Percentiles rank a stretch among this genome's conserved stretches.
phyloP scores from a whole-genome alignment of 2,329 filamentous ascomycete genomes.

The Microascus cirrosus region DNA sequence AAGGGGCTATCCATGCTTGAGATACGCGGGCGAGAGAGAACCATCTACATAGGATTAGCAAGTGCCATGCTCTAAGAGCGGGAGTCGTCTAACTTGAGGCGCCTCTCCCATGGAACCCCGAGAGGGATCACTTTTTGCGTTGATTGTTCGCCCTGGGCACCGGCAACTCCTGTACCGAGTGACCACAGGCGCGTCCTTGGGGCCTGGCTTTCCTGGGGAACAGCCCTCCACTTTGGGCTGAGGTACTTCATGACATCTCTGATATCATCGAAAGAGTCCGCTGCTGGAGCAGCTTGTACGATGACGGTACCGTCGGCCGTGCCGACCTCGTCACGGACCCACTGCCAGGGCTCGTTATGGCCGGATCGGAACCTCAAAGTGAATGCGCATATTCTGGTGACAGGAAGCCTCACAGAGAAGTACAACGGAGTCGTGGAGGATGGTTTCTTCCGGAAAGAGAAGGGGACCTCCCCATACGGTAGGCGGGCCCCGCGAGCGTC shows the following conservation, averaged over 20 bases:
- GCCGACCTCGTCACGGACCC: constrained; percentile 55
- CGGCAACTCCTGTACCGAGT: constrained; percentile 44
- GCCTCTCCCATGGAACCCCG: constrained; percentile 49
- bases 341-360: constrained; percentile 50
- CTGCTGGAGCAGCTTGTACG: constrained; percentile 23
- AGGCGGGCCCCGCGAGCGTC: constrained; percentile 27
- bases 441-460: constrained; percentile 17
- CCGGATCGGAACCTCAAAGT: constrained; percentile 58
- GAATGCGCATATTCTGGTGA: constrained; percentile 28
- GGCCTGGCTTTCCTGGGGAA: constrained; percentile 50
- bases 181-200: constrained; percentile 61
- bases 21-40: constrained; percentile 72
- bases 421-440: background rate
- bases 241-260: constrained; percentile 45
- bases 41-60: constrained; percentile 40
- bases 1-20: constrained; percentile 79
- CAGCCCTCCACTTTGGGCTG: constrained; percentile 42
- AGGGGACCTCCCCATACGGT: constrained; percentile 22
- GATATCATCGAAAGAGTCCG: constrained; percentile 27
- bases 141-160: constrained; percentile 47
- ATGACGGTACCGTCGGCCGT: constrained; percentile 53
- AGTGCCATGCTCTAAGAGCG: background rate
- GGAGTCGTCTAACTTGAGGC: constrained; percentile 34
- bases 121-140: constrained; percentile 43
- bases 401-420: background rate